Percentiles rank a stretch among this genome's conserved stretches.
Evolutionary conservation across 148 eudicot genomes (phyloP).

Genomic region (Amaranthus hypochondriacus): DNA sequence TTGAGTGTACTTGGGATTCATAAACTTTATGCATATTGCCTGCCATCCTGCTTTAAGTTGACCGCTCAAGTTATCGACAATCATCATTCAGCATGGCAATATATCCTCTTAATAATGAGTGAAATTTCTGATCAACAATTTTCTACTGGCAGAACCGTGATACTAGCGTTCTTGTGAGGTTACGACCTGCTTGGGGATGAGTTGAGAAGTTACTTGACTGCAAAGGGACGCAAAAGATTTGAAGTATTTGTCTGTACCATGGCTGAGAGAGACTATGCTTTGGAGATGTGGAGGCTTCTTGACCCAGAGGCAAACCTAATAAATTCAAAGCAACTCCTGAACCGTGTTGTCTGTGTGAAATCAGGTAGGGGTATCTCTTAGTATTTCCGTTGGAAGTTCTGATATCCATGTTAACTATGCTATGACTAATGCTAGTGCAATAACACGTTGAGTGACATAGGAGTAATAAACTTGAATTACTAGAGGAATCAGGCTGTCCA

Average conservation of each 20-base stretch:
- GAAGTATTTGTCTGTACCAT: slow-evolving; percentile 97
- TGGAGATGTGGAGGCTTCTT: slow-evolving; percentile 98
- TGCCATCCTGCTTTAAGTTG: background rate
- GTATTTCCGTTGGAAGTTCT: background rate
- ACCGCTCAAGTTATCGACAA: background rate
- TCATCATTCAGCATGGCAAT: background rate
- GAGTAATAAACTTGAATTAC: no score
- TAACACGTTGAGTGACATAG: background rate
- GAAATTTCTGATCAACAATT: background rate
- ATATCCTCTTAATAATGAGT: background rate
- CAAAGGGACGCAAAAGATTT: slow-evolving; percentile 90
- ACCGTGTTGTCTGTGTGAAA: slow-evolving; percentile 81
- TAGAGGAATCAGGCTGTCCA: no score
- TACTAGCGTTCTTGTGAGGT: slow-evolving; percentile 91
- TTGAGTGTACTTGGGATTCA: background rate
- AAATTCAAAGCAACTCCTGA: slow-evolving; percentile 52
- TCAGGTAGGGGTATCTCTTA: slow-evolving; percentile 44
- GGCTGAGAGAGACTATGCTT: slow-evolving; percentile 98
- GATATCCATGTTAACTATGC: background rate
- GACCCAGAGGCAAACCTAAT: slow-evolving; percentile 83
- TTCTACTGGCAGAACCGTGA: slow-evolving; percentile 70
- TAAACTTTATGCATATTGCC: background rate
- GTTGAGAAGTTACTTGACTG: slow-evolving; percentile 71
- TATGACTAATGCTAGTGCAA: slow-evolving; percentile 1
- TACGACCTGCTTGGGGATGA: slow-evolving; percentile 99